Conservation (phyloP, 257 asterid species). For the Solanum clarkiae region DNA sequence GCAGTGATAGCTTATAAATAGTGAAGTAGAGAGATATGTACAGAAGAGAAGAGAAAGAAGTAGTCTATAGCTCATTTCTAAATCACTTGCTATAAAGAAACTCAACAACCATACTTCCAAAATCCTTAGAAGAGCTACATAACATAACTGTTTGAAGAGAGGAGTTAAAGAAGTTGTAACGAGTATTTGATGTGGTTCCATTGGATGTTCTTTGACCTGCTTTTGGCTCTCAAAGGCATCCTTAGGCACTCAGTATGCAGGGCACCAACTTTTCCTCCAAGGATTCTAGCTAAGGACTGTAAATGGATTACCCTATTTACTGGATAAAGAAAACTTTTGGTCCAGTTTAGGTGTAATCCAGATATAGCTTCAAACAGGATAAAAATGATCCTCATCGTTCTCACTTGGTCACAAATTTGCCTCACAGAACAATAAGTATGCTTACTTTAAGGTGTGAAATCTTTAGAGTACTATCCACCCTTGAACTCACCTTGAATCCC, state of each 20-base stretch:
- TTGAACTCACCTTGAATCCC: background rate
- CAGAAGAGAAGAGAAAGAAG: no score
- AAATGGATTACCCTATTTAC: background rate
- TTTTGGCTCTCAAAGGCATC: background rate
- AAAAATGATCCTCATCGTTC: background rate
- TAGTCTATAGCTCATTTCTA: no score
- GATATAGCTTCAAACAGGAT: background rate
- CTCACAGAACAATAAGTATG: background rate
- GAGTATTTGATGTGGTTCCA: no score
- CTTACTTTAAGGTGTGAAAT: background rate
- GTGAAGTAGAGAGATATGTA: no score
- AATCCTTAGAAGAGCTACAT: no score
- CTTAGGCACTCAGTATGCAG: background rate
- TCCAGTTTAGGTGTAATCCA: background rate
- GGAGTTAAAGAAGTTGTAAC: no score
- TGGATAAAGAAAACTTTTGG: background rate
- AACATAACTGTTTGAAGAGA: no score
- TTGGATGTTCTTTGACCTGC: background rate
- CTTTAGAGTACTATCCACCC: background rate
- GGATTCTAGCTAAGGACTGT: background rate
- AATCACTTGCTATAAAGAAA: no score
- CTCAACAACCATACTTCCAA: no score
- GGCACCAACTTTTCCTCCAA: background rate
- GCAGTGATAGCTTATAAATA: no score
- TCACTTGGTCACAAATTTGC: background rate